phyloP scores from a whole-genome alignment of 257 asterid genomes.

The Datura wrightii region DNA sequence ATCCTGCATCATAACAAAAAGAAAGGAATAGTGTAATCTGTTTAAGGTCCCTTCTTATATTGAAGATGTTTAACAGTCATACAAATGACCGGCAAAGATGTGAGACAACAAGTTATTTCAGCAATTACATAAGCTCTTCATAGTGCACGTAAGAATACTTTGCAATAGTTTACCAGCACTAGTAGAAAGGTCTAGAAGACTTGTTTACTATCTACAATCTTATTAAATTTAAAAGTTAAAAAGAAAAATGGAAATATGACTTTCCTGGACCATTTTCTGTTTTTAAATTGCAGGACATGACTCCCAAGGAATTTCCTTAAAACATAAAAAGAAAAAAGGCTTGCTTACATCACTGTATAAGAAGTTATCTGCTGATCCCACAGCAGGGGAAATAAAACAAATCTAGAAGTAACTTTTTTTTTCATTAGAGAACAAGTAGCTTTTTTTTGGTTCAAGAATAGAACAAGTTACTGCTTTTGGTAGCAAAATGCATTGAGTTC shows the following conservation, averaged over 20 bases:
- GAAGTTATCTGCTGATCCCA: background rate
- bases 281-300: background rate
- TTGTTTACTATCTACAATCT: background rate
- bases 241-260: background rate
- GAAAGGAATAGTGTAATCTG: background rate
- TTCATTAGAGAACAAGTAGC: too few relatives aligned
- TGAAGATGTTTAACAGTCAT: background rate
- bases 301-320: background rate
- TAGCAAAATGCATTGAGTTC: background rate
- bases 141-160: background rate
- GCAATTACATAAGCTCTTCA: background rate
- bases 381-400: background rate
- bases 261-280: background rate
- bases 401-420: background rate
- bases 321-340: background rate
- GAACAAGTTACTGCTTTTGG: background rate
- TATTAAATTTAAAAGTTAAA: background rate
- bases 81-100: background rate
- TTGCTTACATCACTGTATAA: background rate
- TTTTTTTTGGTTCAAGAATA: background rate
- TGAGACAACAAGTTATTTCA: background rate
- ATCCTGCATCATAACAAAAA: conserved; percentile 59
- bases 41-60: conserved; percentile 15
- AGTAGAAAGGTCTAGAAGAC: background rate
- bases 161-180: background rate